These are phyloP conservation scores for Blastocrithidia nonstop DNA, from an alignment of 208 protist genomes.

Conservation along the genomic window DNA sequence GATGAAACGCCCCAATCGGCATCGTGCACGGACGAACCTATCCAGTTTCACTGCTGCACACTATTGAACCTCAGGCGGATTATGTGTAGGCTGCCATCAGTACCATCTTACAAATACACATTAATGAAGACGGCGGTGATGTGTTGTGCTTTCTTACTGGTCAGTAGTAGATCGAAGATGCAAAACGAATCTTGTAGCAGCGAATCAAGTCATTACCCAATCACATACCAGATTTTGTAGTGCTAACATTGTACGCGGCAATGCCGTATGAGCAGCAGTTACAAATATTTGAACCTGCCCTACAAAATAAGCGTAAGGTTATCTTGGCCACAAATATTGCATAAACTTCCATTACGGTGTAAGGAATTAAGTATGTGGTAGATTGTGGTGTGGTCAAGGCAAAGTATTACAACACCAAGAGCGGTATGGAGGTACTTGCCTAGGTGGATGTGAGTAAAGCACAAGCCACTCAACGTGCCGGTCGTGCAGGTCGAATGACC, in stretches of 20 bases:
- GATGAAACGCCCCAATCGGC: conserved; percentile 86
- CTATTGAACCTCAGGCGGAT: conserved; percentile 88
- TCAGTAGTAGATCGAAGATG: conserved; percentile 85
- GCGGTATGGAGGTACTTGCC: conserved; percentile 93
- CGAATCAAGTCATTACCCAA: conserved; percentile 71
- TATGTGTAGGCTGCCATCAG: conserved; percentile 95
- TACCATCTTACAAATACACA: conserved; percentile 96
- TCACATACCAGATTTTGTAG: conserved; percentile 42
- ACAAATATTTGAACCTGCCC: conserved; percentile 91
- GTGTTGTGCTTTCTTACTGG: conserved; percentile 99
- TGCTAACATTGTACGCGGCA: conserved; percentile 88
- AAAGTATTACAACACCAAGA: conserved; percentile 94
- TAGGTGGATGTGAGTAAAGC: conserved; percentile 89
- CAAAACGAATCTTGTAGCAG: conserved; percentile 61
- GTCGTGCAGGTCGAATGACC: conserved; percentile 91
- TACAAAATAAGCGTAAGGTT: conserved; percentile 78
- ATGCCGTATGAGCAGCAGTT: conserved; percentile 95
- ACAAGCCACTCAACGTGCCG: conserved; percentile 92
- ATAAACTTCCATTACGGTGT: conserved; percentile 98
- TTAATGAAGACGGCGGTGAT: conserved; percentile 93
- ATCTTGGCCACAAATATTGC: conserved; percentile 99
- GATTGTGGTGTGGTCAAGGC: conserved; percentile 96
- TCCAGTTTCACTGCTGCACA: conserved; percentile 88
- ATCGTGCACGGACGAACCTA: conserved; percentile 83
- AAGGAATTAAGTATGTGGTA: conserved; percentile 97